Evolutionary conservation across 306 rosid genomes (phyloP).

Genomic region (Clitoria ternatea): DNA sequence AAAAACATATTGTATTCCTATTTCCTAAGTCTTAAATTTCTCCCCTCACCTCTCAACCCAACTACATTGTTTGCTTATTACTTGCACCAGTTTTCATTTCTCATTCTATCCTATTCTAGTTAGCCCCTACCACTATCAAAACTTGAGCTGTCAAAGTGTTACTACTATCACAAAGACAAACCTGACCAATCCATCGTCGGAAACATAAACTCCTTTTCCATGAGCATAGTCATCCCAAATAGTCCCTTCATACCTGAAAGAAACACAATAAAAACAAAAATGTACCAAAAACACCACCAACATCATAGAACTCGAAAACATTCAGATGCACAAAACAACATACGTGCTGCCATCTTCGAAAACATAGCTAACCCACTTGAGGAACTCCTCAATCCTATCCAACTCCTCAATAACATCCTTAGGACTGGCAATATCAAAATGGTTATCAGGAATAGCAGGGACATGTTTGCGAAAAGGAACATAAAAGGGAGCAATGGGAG

Average conservation of each 20-base stretch:
- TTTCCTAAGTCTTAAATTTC: background rate
- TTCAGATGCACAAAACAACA: too few relatives aligned
- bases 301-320: too few relatives aligned
- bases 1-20: too few relatives aligned
- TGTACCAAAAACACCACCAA: background rate
- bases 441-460: constrained; percentile 63
- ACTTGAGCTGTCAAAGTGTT: background rate
- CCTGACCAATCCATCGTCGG: constrained; percentile 73
- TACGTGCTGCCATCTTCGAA: constrained; percentile 89
- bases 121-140: background rate
- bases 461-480: constrained; percentile 58
- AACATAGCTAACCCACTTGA: constrained; percentile 86
- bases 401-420: constrained; percentile 65
- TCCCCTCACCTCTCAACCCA: background rate
- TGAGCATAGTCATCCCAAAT: constrained; percentile 98
- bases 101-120: background rate
- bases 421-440: constrained; percentile 45
- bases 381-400: constrained; percentile 96
- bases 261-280: background rate
- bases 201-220: constrained; percentile 83
- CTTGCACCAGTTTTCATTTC: background rate
- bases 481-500: constrained; percentile 79
- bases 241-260: constrained; percentile 86
- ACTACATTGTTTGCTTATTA: background rate
- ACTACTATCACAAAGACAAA: constrained; percentile 32